A percentile compares a stretch with the other conserved stretches of the same genome.
Evolutionary conservation across 148 eudicot genomes (phyloP).

Genomic region (Dianthus caryophyllus): DNA sequence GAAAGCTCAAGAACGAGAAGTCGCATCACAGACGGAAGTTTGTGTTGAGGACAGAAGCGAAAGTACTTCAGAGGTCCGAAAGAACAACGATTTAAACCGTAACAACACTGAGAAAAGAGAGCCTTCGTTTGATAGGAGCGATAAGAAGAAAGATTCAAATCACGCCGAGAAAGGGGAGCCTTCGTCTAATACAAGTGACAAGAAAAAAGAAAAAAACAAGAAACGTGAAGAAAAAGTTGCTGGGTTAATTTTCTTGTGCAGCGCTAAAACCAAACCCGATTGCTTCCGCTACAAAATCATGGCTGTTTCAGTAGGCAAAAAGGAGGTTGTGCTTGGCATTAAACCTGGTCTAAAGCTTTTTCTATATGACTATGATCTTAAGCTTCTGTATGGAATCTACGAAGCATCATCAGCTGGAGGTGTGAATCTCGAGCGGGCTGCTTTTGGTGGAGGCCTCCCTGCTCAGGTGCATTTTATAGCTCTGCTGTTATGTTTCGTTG

Average conservation of each 20-base stretch:
- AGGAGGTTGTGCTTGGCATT: slow-evolving; percentile 53
- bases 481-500: not conserved
- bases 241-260: slow-evolving; percentile 79
- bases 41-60: slow-evolving; percentile 19
- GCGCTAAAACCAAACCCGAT: slow-evolving; percentile 67
- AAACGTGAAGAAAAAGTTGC: slow-evolving; percentile 29
- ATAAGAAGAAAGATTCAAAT: too few relatives aligned
- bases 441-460: slow-evolving; percentile 76
- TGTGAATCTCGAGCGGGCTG: slow-evolving; percentile 70
- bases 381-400: slow-evolving; percentile 59
- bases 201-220: slow-evolving; percentile 15
- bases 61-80: slow-evolving; percentile 6
- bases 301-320: slow-evolving; percentile 47
- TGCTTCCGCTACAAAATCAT: slow-evolving; percentile 60
- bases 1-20: slow-evolving; percentile 25
- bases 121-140: too few relatives aligned
- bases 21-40: slow-evolving; percentile 16
- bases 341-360: slow-evolving; percentile 69
- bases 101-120: too few relatives aligned
- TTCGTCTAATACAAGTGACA: not conserved
- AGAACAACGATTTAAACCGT: not conserved
- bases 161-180: not conserved
- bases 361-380: slow-evolving; percentile 71
- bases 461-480: slow-evolving; percentile 56
- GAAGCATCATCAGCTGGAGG: slow-evolving; percentile 69